phyloP scores from a whole-genome alignment of 2,329 filamentous ascomycete genomes.

The Trichophyton verrucosum region DNA sequence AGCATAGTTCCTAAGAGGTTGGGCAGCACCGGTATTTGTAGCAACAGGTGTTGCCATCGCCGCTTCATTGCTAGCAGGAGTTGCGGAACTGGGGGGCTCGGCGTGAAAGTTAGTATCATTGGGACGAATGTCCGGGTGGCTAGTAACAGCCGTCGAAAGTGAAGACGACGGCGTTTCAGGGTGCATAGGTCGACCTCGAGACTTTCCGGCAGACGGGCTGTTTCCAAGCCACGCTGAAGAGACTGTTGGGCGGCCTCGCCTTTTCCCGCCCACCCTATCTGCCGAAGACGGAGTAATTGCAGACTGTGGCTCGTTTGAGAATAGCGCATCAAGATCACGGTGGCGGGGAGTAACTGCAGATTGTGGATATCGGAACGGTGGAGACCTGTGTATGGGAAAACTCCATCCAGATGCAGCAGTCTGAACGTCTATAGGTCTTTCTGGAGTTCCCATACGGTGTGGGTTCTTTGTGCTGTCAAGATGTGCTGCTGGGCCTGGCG shows the following conservation, averaged over 20 bases:
- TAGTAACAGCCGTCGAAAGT: background rate
- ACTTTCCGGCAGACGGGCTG: slow-evolving; percentile 50
- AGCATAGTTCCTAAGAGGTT: slow-evolving; percentile 14
- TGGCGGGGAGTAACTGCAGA: slow-evolving; percentile 58
- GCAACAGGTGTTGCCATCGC: slow-evolving; percentile 25
- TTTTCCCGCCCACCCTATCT: slow-evolving; percentile 33
- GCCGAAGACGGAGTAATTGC: slow-evolving; percentile 53
- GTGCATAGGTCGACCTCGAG: slow-evolving; percentile 61
- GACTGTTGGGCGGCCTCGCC: slow-evolving; percentile 71
- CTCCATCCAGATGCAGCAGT: slow-evolving; percentile 31
- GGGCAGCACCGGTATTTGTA: slow-evolving; percentile 23
- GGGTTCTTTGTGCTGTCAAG: slow-evolving; percentile 18
- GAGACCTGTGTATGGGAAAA: slow-evolving; percentile 46
- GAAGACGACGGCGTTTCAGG: background rate
- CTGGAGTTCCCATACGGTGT: slow-evolving; percentile 4
- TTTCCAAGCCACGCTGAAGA: slow-evolving; percentile 78
- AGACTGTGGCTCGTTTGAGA: slow-evolving; percentile 49
- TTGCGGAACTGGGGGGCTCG: background rate
- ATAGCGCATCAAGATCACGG: slow-evolving; percentile 22
- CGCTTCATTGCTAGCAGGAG: background rate
- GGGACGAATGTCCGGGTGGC: background rate
- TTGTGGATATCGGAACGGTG: slow-evolving; percentile 58
- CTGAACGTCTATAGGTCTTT: slow-evolving; percentile 7
- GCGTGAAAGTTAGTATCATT: background rate
- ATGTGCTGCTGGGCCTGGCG: slow-evolving; percentile 17